Conservation (phyloP, 768 basidiomycete genomes). For the Boletus patriciae region DNA sequence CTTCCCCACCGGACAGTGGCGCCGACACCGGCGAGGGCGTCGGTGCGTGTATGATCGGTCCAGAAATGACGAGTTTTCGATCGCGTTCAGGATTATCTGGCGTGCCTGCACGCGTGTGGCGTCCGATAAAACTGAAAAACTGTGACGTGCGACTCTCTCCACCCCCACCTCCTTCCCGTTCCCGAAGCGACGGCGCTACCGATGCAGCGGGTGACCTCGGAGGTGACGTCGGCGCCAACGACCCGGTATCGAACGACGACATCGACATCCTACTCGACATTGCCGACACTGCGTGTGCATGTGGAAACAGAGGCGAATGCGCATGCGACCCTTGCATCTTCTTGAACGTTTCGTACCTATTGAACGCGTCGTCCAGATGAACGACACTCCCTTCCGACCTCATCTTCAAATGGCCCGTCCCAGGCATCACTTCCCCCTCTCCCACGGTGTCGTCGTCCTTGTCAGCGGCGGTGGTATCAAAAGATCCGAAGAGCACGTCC, state of each 20-base stretch:
- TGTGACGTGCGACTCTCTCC: conserved; percentile 42
- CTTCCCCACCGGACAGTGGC: background rate
- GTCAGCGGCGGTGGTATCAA: conserved; percentile 1
- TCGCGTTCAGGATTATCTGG: conserved; percentile 48
- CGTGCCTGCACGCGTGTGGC: conserved; percentile 44
- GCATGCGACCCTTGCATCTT: conserved; percentile 41
- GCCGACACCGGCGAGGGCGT: conserved; percentile 15
- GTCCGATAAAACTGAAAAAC: conserved; percentile 63
- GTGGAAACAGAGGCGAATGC: conserved; percentile 5
- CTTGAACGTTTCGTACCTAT: conserved; percentile 84
- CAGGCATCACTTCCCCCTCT: background rate
- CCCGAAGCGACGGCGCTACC: conserved; percentile 30
- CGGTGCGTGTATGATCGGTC: conserved; percentile 51
- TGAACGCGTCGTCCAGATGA: conserved; percentile 80
- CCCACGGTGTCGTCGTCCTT: background rate
- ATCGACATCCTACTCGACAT: conserved; percentile 54
- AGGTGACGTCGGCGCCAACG: conserved; percentile 37
- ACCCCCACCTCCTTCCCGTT: conserved; percentile 25
- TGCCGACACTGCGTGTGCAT: background rate
- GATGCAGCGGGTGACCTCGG: conserved; percentile 39
- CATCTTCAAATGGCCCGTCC: conserved; percentile 2
- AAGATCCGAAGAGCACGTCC: background rate
- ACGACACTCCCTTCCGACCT: conserved; percentile 17
- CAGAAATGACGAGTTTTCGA: conserved; percentile 60
- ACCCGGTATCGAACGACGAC: conserved; percentile 54